Evolutionary conservation across 305 asterid species (phyloP), one percentile per base, ranked within the genome.

Genomic region (Fraxinus sp.): DNA sequence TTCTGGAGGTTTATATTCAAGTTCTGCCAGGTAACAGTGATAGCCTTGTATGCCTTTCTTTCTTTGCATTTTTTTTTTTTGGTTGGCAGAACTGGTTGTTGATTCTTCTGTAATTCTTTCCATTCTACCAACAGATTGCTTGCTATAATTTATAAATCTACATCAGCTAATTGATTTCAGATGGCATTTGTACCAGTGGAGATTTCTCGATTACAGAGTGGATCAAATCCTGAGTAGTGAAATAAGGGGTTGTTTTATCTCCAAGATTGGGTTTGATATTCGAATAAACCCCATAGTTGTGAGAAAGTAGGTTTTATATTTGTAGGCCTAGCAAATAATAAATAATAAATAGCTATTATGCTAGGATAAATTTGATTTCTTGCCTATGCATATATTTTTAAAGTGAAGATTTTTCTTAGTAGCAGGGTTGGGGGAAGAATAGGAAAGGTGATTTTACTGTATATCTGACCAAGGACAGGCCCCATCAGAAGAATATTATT

Each of bases 1-100:
- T 86, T 87, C 96, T 81, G 87, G 90, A 83, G 83, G 89, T 82
- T 73, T 87, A 52, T 91, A 86, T 87, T 68, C 96, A 76, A 79
- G 85, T 80, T 79, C 91, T 82, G 49, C 49, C 49, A 41, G 49
- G 49, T 41, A 41, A 46, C 1, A 46, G n/a, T 46, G 49, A 46
- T 46, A 46, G 18, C 57, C 5, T 46, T 46, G 18, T 14, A 30
- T 37, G 16, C 72, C 9, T 30, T 55, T n/a, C 52, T 24, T 73
- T 68, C 30, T 16, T 78, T 76, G 72, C 82, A 71, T 55, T 49
- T 14, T 7, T 32, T 6, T 68, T 26, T 70, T 28, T 0, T 4
- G 7, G 35, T 30, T 30, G 22, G 22, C 18, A 66, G 74, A 66
- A 24, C 32, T 66, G 41, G 3, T 70, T 16, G 22, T 30, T 28